These are phyloP conservation scores for Bassia scoparia DNA, from an alignment of 148 eudicot species.

Conservation along the genomic window DNA sequence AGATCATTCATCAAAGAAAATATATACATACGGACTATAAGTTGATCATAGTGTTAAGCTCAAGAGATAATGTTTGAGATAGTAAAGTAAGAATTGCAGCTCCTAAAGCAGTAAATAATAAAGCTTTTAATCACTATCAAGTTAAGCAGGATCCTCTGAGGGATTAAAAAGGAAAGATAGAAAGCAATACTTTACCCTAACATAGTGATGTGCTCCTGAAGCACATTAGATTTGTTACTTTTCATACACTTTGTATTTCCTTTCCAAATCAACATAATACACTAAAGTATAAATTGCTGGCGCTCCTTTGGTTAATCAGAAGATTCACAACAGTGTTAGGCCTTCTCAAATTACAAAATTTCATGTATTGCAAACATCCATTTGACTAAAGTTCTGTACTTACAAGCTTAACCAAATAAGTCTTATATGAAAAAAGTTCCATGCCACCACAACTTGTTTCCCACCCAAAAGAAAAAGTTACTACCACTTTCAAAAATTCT, in stretches of 20 bases:
- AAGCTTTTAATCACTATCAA: background rate
- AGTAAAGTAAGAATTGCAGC: background rate
- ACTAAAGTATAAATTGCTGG: background rate
- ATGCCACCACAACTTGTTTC: constrained; percentile 29
- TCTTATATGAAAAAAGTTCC: constrained; percentile 23
- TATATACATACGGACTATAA: background rate
- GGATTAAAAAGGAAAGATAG: background rate
- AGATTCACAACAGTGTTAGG: background rate
- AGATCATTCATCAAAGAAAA: background rate
- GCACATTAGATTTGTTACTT: background rate
- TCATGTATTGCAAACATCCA: constrained; percentile 13
- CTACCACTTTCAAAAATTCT: constrained; percentile 27
- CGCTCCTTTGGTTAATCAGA: background rate
- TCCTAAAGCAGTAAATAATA: background rate
- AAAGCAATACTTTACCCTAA: background rate
- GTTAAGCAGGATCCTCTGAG: background rate
- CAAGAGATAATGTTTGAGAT: background rate
- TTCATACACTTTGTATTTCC: background rate
- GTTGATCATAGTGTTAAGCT: too few relatives aligned
- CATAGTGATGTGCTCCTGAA: background rate
- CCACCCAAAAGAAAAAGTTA: constrained; percentile 28
- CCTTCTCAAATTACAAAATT: constrained; percentile 1
- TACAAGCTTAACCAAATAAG: background rate
- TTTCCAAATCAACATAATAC: background rate
- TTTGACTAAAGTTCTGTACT: constrained; percentile 12